Conservation (phyloP, 352 stramenopile species). For the Pythium vanterpoolii region DNA sequence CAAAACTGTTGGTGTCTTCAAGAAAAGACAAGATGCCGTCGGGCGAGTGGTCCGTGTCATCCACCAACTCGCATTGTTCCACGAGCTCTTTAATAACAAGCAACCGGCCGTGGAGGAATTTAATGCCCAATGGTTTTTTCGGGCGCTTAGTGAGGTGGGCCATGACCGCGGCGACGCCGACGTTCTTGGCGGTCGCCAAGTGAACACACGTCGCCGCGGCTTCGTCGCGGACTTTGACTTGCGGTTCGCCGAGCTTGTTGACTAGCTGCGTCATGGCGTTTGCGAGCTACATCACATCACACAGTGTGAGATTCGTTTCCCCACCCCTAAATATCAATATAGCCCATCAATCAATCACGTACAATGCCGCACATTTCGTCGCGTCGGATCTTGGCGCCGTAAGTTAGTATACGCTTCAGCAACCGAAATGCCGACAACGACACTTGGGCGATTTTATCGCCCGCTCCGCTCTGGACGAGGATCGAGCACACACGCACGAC, state of each 20-base stretch:
- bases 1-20: slow-evolving; percentile 81
- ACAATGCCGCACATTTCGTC: slow-evolving; percentile 73
- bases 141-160: slow-evolving; percentile 62
- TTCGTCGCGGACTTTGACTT: slow-evolving; percentile 75
- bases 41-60: slow-evolving; percentile 51
- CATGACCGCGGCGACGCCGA: slow-evolving; percentile 61
- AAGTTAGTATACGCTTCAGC: slow-evolving; percentile 54
- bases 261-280: slow-evolving; percentile 79
- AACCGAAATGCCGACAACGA: slow-evolving; percentile 68
- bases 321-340: neutral
- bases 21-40: slow-evolving; percentile 73
- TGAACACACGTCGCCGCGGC: slow-evolving; percentile 36
- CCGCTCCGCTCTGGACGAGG: slow-evolving; percentile 66
- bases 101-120: slow-evolving; percentile 63
- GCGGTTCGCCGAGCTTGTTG: slow-evolving; percentile 71
- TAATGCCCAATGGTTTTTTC: slow-evolving; percentile 74
- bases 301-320: neutral
- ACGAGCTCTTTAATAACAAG: slow-evolving; percentile 61
- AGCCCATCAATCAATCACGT: slow-evolving; percentile 20
- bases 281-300: slow-evolving; percentile 36
- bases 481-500: slow-evolving; percentile 62
- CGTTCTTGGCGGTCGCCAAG: slow-evolving; percentile 56
- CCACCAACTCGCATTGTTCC: slow-evolving; percentile 44
- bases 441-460: slow-evolving; percentile 75
- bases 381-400: slow-evolving; percentile 38